Base-by-base conservation (phyloP, 2,329 filamentous ascomycete species). In the Saccharata proteae region DNA sequence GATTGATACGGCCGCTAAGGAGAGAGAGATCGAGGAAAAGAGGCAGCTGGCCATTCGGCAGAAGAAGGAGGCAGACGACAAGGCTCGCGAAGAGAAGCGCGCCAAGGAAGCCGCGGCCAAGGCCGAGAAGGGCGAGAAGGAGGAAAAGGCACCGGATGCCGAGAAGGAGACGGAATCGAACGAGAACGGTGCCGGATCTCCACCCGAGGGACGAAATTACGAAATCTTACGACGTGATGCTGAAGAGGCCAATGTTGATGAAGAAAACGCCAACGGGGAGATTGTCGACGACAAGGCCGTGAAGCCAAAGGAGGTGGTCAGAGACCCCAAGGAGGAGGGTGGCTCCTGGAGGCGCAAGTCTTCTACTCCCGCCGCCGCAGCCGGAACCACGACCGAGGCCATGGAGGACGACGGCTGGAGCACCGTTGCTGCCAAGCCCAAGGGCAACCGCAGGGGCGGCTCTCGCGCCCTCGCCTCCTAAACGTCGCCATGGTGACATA, bases 1-100 rank as follows among this genome's bases (percentile, higher is more conserved):
- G 34, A 93, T 96, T 46, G 86, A 98, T 59, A 96, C 88, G 27
- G 81, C 83, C 26, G 72, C 85, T 10, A 77, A 82, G 43, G 88
- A 96, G 63, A 79, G 77, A 46, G 78, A 92, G 55, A 76, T 98
- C 36, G 88, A 92, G 48, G 84, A 93, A 62, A 93, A 84, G 69
- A 72, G 80, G 42, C 66, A 80, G 47, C 66, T 81, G 36, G 70
- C 72, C 5, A 40, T 85, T 16, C 76, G 76, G 41, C 77, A 90
- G 57, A 93, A 92, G 72, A 81, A 78, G 51, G 85, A 93, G 46
- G 74, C 78, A 1, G 83, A 90, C 1, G 83, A 90, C 40, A 90
- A 86, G 64, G 78, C 74, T 26, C 85, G 83, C 57, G 83, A 75
- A 30, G 75, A 77, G 42, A 72, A 67, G 54, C 60, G 59, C 34